phyloP scores from a whole-genome alignment of 2,329 filamentous ascomycete genomes.

The Fusarium sp. region DNA sequence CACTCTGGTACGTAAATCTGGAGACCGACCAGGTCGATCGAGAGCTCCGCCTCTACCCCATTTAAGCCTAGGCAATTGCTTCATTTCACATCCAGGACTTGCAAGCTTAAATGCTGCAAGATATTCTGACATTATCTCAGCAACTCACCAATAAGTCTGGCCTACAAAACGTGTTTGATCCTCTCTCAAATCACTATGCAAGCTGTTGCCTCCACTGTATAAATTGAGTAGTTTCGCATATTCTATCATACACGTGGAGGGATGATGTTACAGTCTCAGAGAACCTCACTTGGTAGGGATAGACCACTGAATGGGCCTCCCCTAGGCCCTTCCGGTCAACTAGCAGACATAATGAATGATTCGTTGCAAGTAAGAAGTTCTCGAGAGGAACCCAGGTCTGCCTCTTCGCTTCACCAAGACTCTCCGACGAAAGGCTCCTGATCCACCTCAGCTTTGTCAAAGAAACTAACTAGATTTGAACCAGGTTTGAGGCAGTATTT shows the following conservation, averaged over 20 bases:
- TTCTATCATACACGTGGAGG: too few relatives aligned
- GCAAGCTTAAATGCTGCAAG: too few relatives aligned
- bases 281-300: background rate
- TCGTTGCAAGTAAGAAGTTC: background rate
- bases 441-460: fast-evolving
- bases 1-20: background rate
- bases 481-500: fast-evolving
- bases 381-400: background rate
- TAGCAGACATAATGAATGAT: background rate
- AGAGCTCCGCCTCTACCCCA: background rate
- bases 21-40: background rate
- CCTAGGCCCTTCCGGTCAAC: background rate
- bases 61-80: background rate
- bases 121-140: too few relatives aligned
- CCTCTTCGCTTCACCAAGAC: background rate
- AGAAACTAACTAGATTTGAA: background rate
- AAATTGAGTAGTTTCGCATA: too few relatives aligned
- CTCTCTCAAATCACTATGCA: too few relatives aligned
- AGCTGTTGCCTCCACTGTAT: too few relatives aligned
- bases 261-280: background rate
- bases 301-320: background rate
- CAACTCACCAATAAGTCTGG: too few relatives aligned
- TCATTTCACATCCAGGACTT: too few relatives aligned
- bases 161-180: too few relatives aligned
- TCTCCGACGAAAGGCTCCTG: background rate